Evolutionary conservation across 2,329 filamentous ascomycete species (phyloP).

Genomic region (Mycosphaerella sp.): DNA sequence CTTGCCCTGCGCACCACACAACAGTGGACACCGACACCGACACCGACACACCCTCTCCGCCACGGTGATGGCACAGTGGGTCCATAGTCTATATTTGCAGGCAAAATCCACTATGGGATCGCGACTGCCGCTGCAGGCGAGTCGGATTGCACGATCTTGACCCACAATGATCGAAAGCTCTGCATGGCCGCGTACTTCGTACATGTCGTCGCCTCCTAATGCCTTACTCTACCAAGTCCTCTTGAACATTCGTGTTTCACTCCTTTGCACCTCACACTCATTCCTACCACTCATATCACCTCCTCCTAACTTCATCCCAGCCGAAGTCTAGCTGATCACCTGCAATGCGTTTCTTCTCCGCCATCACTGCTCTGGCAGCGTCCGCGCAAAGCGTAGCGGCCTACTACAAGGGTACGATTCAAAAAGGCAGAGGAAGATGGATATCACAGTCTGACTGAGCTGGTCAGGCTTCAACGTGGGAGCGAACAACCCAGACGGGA

Average conservation of each 20-base stretch:
- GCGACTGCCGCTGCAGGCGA: slow-evolving; percentile 8
- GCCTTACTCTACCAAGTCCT: not conserved
- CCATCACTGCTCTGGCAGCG: slow-evolving; percentile 32
- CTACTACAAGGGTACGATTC: slow-evolving; percentile 33
- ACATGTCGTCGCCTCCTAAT: not conserved
- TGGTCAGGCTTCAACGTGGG: slow-evolving; percentile 39
- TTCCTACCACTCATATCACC: not conserved
- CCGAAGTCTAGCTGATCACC: not conserved
- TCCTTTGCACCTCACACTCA: not conserved
- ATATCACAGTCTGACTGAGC: not conserved
- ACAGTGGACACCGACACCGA: too few relatives aligned
- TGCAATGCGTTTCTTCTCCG: slow-evolving; percentile 28
- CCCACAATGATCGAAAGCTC: slow-evolving; percentile 8
- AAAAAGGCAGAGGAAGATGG: not conserved
- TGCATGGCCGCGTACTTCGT: slow-evolving; percentile 2
- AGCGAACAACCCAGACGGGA: slow-evolving; percentile 37
- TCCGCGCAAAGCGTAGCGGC: slow-evolving; percentile 32
- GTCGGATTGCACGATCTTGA: slow-evolving; percentile 6
- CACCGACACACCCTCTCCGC: not conserved
- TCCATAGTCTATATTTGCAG: not conserved
- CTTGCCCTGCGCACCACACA: too few relatives aligned
- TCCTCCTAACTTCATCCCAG: not conserved
- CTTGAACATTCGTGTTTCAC: not conserved
- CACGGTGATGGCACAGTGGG: not conserved
- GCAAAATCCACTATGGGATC: slow-evolving; percentile 6